Evolutionary conservation across 805 yeast genomes (phyloP), one percentile per base, ranked within the genome.

Genomic region (Candida caryicola): DNA sequence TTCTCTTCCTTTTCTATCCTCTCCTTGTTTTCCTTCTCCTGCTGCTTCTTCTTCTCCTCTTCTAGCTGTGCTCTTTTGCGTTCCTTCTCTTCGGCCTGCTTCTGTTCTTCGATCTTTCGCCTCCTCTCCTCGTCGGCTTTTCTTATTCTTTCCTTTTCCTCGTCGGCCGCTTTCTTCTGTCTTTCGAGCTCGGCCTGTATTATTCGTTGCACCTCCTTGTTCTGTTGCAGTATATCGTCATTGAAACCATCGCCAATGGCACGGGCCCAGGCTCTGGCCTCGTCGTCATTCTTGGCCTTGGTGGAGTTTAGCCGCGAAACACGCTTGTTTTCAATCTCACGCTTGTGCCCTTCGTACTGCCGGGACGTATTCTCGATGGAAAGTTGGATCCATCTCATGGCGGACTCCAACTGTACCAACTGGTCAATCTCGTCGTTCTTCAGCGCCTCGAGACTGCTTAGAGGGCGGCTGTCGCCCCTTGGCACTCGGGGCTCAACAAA

Each of bases 51-150:
- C 31, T 36, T 28, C 13, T 35, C 31, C 16, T 21, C 10, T 21
- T 21, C 25, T 21, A 7, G 9, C 10, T 28, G 37, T 5, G 31
- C 29, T 25, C 14, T 31, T 23, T 19, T 25, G n/a, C 25, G 25
- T 29, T 30, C 35, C 25, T 34, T 36, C 12, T 41, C 42, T 9
- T 29, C 34, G n/a, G n/a, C 17, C 27, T 28, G 17, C 13, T 21
- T 18, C 32, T 36, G 29, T 29, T 41, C 42, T 47, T 41, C 42
- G 44, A 41, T 45, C 49, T 40, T 36, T 45, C 32, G 36, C 21
- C 23, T 27, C 36, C 32, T 27, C 29, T 43, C 43, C 37, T 50
- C 50, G 33, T 56, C 58, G 42, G 52, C 54, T 31, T 43, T 39
- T 46, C 44, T 36, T 23, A 41, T 42, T 14, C 31, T 29, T 25